Percentiles rank a stretch among this genome's conserved stretches.
Conservation (phyloP, 352 stramenopile genomes). For the Globisporangium uncinulatum region DNA sequence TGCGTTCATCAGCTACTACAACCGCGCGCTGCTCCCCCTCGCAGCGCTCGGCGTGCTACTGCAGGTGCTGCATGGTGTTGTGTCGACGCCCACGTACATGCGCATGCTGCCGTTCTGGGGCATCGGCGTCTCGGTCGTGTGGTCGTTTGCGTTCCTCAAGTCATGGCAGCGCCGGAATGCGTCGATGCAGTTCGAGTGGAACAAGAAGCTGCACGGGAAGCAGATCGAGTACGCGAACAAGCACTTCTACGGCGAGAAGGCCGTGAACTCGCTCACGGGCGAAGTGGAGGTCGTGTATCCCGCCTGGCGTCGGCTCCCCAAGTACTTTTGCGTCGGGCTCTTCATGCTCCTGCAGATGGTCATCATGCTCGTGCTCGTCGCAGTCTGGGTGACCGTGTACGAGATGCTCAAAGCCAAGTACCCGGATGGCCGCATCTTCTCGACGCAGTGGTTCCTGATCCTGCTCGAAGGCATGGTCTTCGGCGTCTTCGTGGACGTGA, state of each 20-base stretch:
- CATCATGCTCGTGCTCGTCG: conserved; percentile 86
- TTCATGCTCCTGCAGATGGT: conserved; percentile 81
- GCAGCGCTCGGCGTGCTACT: conserved; percentile 60
- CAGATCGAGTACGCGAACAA: conserved; percentile 86
- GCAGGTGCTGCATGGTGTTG: conserved; percentile 39
- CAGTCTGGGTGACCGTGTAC: conserved; percentile 84
- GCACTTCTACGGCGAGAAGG: conserved; percentile 56
- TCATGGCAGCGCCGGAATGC: conserved; percentile 77
- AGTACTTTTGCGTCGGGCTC: conserved; percentile 67
- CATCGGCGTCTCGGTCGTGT: conserved; percentile 71
- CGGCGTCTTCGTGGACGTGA: conserved; percentile 83
- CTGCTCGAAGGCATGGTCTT: conserved; percentile 79
- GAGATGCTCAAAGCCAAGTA: conserved; percentile 85
- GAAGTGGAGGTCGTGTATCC: conserved; percentile 65
- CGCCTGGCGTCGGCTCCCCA: conserved; percentile 59
- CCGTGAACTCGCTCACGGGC: conserved; percentile 71
- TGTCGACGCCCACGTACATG: conserved; percentile 72
- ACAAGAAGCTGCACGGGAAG: conserved; percentile 72
- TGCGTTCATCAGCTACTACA: conserved; percentile 83
- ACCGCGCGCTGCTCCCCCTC: conserved; percentile 64
- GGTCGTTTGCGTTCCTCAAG: conserved; percentile 81
- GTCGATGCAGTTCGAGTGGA: conserved; percentile 78
- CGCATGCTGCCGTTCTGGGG: conserved; percentile 77
- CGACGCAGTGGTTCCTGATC: conserved; percentile 80
- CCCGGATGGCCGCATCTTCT: conserved; percentile 69